Evolutionary conservation across 495 filamentous ascomycete species (phyloP), one percentile per base, ranked within the genome.

Genomic region (Trichoderma reesei): DNA sequence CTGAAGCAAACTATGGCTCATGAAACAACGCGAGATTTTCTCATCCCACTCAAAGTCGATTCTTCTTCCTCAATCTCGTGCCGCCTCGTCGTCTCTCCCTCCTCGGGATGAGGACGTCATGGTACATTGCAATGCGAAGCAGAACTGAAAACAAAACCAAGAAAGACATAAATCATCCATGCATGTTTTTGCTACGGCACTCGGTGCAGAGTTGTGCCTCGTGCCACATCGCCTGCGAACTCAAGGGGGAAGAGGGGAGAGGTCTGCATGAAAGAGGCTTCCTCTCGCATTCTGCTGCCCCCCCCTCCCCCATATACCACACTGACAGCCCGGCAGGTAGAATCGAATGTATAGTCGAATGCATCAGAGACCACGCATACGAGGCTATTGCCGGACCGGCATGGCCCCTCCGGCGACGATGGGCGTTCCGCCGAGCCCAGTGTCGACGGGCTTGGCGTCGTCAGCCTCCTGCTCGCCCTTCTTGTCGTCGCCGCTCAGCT

Each of bases 401-500:
- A 61, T 61, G 16, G 59, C 36, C 59, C 41, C 59, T 18, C 59
- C 39, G 10, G 59, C 39, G 13, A 36, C 59, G 13, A 42, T 38
- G 3, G 59, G 36, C 33, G 59, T n/a, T 61, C 36, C 59, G 16
- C 34, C 11, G 8, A 42, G 36, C 11, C 39, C 59, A 34, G 59
- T 20, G 34, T 5, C 14, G 16, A 34, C 59, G 13, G 59, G n/a
- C 59, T 61, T 39, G 34, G 36, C 59, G 5, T 38, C 36, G 14
- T 18, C 34, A 3, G 6, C 59, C 16, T 61, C 33, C 34, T 44
- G 26, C 18, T 63, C 10, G 33, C 5, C 36, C 8, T 61, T 56
- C 31, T 56, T 56, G 8, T 56, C 51, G 7, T 63, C 61, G 6
- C 61, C 61, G 41, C 61, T 63, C 41, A 63, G 41, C 41, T n/a